A percentile compares a stretch with the other conserved stretches of the same genome.
phyloP scores from a whole-genome alignment of 495 filamentous ascomycete species.

The Sphaerosporella brunnea region DNA sequence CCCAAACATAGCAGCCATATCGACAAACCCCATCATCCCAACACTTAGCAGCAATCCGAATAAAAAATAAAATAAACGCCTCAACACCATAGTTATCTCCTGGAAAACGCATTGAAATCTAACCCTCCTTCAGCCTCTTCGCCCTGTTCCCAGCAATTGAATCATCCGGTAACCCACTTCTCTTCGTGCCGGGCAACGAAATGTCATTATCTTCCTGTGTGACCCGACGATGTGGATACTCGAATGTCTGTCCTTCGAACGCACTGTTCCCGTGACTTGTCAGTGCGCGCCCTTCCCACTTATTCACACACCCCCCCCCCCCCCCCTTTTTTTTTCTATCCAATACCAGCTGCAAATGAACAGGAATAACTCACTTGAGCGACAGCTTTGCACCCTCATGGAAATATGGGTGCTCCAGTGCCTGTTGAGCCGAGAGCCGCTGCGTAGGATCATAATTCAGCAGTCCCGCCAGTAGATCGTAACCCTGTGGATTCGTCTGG shows the following conservation, averaged over 20 bases:
- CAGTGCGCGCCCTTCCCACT: too few species aligned
- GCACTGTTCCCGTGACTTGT: slow-evolving; percentile 49
- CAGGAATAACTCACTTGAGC: slow-evolving; percentile 12
- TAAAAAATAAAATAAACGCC: too few species aligned
- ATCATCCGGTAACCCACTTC: slow-evolving; percentile 76
- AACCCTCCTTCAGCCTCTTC: slow-evolving; percentile 51
- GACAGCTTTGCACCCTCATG: slow-evolving; percentile 30
- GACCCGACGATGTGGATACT: slow-evolving; percentile 80
- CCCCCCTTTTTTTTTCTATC: too few species aligned
- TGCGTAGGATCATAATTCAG: slow-evolving; percentile 87
- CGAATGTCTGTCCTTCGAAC: slow-evolving; percentile 69
- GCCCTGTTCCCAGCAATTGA: slow-evolving; percentile 41
- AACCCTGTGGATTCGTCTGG: slow-evolving; percentile 38
- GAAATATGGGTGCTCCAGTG: slow-evolving; percentile 80
- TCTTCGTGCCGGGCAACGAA: slow-evolving; percentile 75
- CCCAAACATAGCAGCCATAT: too few species aligned
- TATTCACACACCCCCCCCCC: too few species aligned
- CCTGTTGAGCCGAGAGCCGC: slow-evolving; percentile 66
- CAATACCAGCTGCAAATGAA: too few species aligned
- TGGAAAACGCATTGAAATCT: slow-evolving; percentile 5
- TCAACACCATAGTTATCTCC: too few species aligned
- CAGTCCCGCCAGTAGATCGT: slow-evolving; percentile 59
- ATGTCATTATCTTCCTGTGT: slow-evolving; percentile 93
- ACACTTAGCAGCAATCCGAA: too few species aligned
- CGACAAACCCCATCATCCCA: too few species aligned